These are phyloP conservation scores for Oryza glumipatula DNA, from an alignment of 176 grass and related monocot species.

Conservation along the genomic window DNA sequence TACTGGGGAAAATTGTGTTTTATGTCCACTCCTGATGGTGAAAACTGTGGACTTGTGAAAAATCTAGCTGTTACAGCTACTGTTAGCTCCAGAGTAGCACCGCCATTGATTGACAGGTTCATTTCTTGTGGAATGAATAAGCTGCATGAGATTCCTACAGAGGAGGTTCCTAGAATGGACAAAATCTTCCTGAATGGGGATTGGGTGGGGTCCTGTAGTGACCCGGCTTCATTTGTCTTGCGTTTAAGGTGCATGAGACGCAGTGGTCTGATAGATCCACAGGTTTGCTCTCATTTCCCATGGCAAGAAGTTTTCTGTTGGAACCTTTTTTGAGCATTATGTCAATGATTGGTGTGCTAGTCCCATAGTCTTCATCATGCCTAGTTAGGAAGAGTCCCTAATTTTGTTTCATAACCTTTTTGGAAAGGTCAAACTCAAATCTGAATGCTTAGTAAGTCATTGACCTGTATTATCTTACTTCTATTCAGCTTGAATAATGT, in stretches of 20 bases:
- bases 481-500: slow-evolving; percentile 27
- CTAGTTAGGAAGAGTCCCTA: slow-evolving; percentile 23
- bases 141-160: slow-evolving; percentile 58
- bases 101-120: slow-evolving; percentile 72
- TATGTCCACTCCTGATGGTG: slow-evolving; percentile 91
- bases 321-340: slow-evolving; percentile 19
- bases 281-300: slow-evolving; percentile 50
- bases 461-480: slow-evolving; percentile 1
- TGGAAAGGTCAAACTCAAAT: slow-evolving; percentile 17
- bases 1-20: slow-evolving; percentile 97
- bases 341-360: slow-evolving; percentile 14
- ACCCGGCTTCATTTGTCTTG: slow-evolving; percentile 70
- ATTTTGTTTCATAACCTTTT: slow-evolving; percentile 29
- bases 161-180: slow-evolving; percentile 50
- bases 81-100: slow-evolving; percentile 74
- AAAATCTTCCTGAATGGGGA: slow-evolving; percentile 89
- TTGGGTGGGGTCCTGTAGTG: slow-evolving; percentile 77
- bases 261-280: slow-evolving; percentile 59
- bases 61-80: slow-evolving; percentile 86
- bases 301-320: slow-evolving; percentile 25
- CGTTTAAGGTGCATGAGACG: slow-evolving; percentile 80
- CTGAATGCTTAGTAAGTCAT: slow-evolving; percentile 9
- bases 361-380: slow-evolving; percentile 9
- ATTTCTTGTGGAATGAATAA: slow-evolving; percentile 85
- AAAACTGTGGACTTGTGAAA: slow-evolving; percentile 97